Conservation (phyloP, 2,329 filamentous ascomycete species). For the Botrytis tulipae region DNA sequence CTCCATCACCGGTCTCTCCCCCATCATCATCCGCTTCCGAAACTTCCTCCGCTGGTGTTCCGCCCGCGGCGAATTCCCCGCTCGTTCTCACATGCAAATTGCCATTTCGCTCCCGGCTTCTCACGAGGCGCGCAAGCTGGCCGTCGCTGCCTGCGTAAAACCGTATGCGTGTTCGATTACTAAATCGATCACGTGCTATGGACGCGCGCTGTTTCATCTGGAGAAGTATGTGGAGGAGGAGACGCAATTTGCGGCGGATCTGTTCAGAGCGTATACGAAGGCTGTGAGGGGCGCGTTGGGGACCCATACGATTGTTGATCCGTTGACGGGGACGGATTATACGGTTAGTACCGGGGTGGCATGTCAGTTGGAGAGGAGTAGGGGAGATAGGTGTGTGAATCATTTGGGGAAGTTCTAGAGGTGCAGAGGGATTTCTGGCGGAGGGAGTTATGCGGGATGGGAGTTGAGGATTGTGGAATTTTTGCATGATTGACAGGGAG, state of each 20-base stretch:
- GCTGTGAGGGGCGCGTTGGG: not conserved
- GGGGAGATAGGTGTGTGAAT: not conserved
- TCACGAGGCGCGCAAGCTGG: not conserved
- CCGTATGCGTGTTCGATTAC: constrained; percentile 9
- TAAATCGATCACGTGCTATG: not conserved
- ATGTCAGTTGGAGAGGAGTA: too few species aligned
- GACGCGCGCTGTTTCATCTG: constrained; percentile 16
- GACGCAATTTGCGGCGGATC: constrained; percentile 21
- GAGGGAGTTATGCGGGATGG: not conserved
- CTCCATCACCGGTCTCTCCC: not conserved
- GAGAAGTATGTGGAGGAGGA: constrained; percentile 21
- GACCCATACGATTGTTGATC: not conserved
- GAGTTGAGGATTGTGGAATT: not conserved
- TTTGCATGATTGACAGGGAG: not conserved
- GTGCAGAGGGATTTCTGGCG: not conserved
- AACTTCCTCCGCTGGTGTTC: not conserved
- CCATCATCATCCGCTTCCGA: not conserved
- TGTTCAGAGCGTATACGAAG: constrained; percentile 18
- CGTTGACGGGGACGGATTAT: not conserved
- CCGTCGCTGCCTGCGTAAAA: not conserved
- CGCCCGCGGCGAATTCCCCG: not conserved
- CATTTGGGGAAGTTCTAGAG: not conserved
- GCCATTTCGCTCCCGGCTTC: not conserved
- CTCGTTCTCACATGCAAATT: not conserved
- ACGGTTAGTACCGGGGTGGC: not conserved